These are phyloP conservation scores for Acacia pycnantha DNA, from an alignment of 331 rosid genomes.

Conservation along the genomic window DNA sequence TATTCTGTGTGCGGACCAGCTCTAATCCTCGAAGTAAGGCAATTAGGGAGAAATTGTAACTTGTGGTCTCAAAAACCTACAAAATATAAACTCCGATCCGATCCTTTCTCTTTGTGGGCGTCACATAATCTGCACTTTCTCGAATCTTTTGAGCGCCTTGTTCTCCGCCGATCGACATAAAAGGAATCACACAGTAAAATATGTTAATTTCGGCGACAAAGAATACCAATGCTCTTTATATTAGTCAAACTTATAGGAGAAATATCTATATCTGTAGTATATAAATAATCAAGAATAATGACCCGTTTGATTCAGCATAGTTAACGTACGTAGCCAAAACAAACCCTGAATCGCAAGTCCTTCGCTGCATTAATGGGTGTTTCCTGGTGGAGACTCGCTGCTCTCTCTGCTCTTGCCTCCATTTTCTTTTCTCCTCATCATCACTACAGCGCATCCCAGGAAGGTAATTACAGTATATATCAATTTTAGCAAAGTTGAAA, in stretches of 20 bases:
- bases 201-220: conserved; percentile 12
- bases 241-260: conserved; percentile 14
- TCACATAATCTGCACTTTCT: conserved; percentile 40
- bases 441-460: conserved; percentile 35
- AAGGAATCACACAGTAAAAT: not conserved
- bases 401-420: conserved; percentile 28
- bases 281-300: conserved; percentile 8
- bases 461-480: conserved; percentile 29
- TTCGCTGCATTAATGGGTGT: conserved; percentile 28
- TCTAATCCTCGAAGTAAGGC: not conserved
- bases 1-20: not conserved
- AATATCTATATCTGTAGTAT: not conserved
- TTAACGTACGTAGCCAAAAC: not conserved
- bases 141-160: conserved; percentile 28
- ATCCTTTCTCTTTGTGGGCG: not conserved
- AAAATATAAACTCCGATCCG: not conserved
- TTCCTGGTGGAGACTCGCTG: conserved; percentile 39
- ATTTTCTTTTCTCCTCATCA: conserved; percentile 42
- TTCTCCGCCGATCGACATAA: not conserved
- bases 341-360: not conserved
- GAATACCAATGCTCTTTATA: conserved; percentile 32
- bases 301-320: not conserved
- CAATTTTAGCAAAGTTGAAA: not conserved
- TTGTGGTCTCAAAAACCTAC: not conserved
- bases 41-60: not conserved